Evolutionary conservation across 768 basidiomycete species (phyloP), one percentile per base, ranked within the genome.

Genomic region (Amanita jacksonii): DNA sequence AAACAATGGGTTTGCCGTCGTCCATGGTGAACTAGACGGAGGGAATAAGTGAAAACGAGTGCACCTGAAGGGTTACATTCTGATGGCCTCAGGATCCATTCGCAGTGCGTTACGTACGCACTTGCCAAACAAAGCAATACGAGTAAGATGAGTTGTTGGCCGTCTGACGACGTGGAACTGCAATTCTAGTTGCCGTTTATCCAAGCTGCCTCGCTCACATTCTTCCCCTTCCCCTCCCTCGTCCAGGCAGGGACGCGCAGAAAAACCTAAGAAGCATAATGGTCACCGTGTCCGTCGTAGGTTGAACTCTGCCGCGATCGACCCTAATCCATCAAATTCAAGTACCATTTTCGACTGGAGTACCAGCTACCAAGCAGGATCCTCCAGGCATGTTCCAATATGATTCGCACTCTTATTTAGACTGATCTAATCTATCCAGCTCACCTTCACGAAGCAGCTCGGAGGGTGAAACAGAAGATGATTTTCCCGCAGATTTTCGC

Each of bases 311-410:
- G 54, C 50, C 16, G 52, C 57, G 9, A 45, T 55, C 18, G 55
- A 54, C 38, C 53, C 60, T 22, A 46, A 41, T 22, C 30, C 51
- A 2, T 43, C 37, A 41, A 54, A 47, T 38, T 58, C 51, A 42
- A 45, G 47, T 34, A 59, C 63, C 46, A 61, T 61, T 47, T 55
- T 78, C 52, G 86, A 80, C 52, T 77, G 86, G 79, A 90, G 85
- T 55, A 88, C 86, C 9, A 89, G 86, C 52, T 90, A 90, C 62
- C 82, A 87, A 47, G 87, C 81, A 22, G 87, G 87, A 35, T 85
- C 85, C 25, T 88, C 85, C 8, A 77, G 82, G 85, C 83, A 54
- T 49, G 74, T n/a, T 18, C 12, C 18, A 27, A 48, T 15, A 42
- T 27, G 8, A 20, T 36, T 15, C 24, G 38, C 2, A 23, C 31